These are phyloP conservation scores for Miscanthus lutarioriparius DNA, from an alignment of 176 grass and related monocot genomes.

Conservation along the genomic window DNA sequence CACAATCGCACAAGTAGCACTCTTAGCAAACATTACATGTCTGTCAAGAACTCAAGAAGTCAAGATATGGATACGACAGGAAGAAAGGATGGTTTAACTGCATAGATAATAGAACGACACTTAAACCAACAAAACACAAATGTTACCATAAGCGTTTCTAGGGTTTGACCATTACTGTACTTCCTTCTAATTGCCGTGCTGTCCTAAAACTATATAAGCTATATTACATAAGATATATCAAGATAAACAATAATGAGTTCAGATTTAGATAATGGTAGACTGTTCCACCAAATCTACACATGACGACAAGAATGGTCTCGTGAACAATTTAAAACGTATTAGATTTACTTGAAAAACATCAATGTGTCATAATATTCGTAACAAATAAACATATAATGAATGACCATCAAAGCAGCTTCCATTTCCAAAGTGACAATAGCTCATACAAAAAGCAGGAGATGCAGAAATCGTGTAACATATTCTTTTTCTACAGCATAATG, in stretches of 20 bases:
- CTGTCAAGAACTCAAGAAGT: neutral
- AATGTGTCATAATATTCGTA: neutral
- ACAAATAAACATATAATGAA: conserved; percentile 30
- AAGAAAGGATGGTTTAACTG: conserved; percentile 13
- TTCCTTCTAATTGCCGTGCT: neutral
- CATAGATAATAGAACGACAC: neutral
- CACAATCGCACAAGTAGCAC: conserved; percentile 3
- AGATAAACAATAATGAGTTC: conserved; percentile 12
- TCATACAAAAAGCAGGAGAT: conserved; percentile 14
- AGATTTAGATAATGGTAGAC: neutral
- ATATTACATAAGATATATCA: neutral
- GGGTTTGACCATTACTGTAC: neutral
- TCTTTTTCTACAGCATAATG: conserved; percentile 32
- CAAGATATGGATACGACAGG: neutral
- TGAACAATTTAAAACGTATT: neutral
- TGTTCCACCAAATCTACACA: neutral
- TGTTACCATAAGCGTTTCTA: neutral
- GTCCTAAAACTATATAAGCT: neutral
- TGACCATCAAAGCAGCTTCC: neutral
- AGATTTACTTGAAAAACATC: conserved; percentile 1
- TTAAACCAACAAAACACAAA: neutral
- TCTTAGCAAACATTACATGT: neutral
- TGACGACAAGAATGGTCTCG: neutral
- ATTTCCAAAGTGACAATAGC: conserved; percentile 23
- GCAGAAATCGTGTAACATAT: neutral